Base-by-base conservation (phyloP, 345 rosid genomes). In the Hibiscus trionum region DNA sequence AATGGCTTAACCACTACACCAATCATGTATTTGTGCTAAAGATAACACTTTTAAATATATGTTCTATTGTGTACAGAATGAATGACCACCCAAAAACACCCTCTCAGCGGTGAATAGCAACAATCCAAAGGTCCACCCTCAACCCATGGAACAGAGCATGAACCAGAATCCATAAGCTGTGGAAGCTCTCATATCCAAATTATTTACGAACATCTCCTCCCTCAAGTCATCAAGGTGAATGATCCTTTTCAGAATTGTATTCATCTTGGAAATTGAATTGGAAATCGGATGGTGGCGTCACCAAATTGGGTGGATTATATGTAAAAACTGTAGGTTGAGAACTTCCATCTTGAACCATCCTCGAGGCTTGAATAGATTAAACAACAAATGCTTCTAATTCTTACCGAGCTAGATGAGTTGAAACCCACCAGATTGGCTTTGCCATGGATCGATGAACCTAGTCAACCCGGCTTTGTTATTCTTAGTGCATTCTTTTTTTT, bases 141-240 rank as follows among this genome's bases (percentile, higher is more conserved):
- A n/a, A n/a, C n/a, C n/a, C n/a, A n/a, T n/a, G n/a, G n/a, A n/a
- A n/a, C n/a, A n/a, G n/a, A n/a, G n/a, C n/a, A n/a, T n/a, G n/a
- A n/a, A n/a, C n/a, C n/a, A n/a, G n/a, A n/a, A n/a, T n/a, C n/a
- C n/a, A n/a, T n/a, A n/a, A n/a, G n/a, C n/a, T n/a, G n/a, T n/a
- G n/a, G n/a, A n/a, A n/a, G n/a, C n/a, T n/a, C n/a, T n/a, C n/a
- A n/a, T n/a, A n/a, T n/a, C n/a, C n/a, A n/a, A n/a, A n/a, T n/a
- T n/a, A n/a, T n/a, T n/a, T n/a, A n/a, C n/a, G n/a, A n/a, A n/a
- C n/a, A n/a, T n/a, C n/a, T n/a, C n/a, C n/a, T n/a, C n/a, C n/a
- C n/a, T n/a, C n/a, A n/a, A n/a, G n/a, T n/a, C n/a, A 29, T 68
- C 33, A n/a, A 52, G 61, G 46, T 52, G 61, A 50, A 29, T 69